These are phyloP conservation scores for Amaranthus palmeri DNA, from an alignment of 148 eudicot species.

Conservation along the genomic window DNA sequence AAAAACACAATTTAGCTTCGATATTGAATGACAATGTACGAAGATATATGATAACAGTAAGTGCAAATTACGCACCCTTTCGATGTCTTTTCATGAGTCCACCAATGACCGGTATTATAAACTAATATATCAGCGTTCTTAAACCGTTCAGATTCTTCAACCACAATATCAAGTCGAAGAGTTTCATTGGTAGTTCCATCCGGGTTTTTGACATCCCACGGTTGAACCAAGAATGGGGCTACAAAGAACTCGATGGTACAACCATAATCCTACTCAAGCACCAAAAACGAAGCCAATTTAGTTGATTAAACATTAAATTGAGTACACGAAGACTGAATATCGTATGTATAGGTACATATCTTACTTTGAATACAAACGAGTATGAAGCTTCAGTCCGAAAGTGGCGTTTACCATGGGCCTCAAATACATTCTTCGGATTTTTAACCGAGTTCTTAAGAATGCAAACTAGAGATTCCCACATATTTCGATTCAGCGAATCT, in stretches of 20 bases:
- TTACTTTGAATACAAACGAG: slow-evolving; percentile 78
- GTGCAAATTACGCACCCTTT: slow-evolving; percentile 48
- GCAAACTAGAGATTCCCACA: slow-evolving; percentile 98
- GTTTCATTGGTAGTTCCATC: slow-evolving; percentile 70
- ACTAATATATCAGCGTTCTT: slow-evolving; percentile 66
- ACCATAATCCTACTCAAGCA: slow-evolving; percentile 56
- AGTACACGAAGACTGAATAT: no score
- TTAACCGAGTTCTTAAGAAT: slow-evolving; percentile 63
- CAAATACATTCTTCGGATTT: slow-evolving; percentile 66
- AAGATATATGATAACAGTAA: not conserved
- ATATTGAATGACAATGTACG: not conserved
- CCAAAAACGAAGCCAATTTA: not conserved
- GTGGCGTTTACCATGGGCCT: slow-evolving; percentile 63
- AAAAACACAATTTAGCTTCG: not conserved
- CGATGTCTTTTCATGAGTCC: slow-evolving; percentile 93
- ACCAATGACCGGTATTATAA: slow-evolving; percentile 98
- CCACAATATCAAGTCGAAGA: slow-evolving; percentile 72
- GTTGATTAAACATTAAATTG: not conserved
- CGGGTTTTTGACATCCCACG: slow-evolving; percentile 57
- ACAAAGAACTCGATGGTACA: slow-evolving; percentile 82
- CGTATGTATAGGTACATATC: not conserved
- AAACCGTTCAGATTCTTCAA: slow-evolving; percentile 45
- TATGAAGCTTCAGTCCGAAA: slow-evolving; percentile 78
- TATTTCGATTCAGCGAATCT: slow-evolving; percentile 90
- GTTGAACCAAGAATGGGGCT: slow-evolving; percentile 87